Evolutionary conservation across 305 asterid genomes (phyloP).

Genomic region (Andrographis paniculata): DNA sequence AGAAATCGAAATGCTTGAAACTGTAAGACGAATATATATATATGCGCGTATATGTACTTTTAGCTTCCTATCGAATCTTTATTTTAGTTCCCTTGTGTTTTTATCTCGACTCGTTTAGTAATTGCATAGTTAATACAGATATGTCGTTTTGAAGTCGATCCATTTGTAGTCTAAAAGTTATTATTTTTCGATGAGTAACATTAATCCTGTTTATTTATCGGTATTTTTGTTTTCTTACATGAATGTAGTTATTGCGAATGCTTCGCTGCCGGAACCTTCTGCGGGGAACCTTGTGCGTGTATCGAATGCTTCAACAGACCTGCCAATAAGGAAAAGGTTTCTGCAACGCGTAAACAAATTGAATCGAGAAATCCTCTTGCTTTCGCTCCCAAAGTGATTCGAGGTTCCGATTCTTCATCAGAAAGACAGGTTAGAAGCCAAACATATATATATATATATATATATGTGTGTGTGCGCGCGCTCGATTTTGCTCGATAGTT

Average conservation of each 20-base stretch:
- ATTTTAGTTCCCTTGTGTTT: no score
- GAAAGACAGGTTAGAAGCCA: slow-evolving; percentile 42
- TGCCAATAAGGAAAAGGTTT: slow-evolving; percentile 76
- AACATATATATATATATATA: slow-evolving; percentile 5
- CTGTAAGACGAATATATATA: slow-evolving; percentile 60
- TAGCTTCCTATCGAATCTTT: no score
- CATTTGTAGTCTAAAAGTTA: no score
- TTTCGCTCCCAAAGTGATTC: slow-evolving; percentile 91
- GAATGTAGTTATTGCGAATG: slow-evolving; percentile 85
- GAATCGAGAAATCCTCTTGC: slow-evolving; percentile 96
- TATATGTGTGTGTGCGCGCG: no score
- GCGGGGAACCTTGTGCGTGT: slow-evolving; percentile 96
- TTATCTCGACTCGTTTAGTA: no score
- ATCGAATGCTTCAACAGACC: slow-evolving; percentile 90
- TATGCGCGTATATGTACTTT: no score
- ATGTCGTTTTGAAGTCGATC: no score
- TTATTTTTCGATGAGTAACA: no score
- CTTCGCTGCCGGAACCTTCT: slow-evolving; percentile 95
- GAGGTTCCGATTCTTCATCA: slow-evolving; percentile 36
- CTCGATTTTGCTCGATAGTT: neutral
- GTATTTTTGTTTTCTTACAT: slow-evolving; percentile 15
- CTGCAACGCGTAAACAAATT: slow-evolving; percentile 88
- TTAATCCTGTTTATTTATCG: no score
- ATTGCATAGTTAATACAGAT: no score
- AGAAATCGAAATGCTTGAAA: slow-evolving; percentile 92